Base-by-base conservation (phyloP, 768 basidiomycete genomes). In the Cyclocybe aegerita region DNA sequence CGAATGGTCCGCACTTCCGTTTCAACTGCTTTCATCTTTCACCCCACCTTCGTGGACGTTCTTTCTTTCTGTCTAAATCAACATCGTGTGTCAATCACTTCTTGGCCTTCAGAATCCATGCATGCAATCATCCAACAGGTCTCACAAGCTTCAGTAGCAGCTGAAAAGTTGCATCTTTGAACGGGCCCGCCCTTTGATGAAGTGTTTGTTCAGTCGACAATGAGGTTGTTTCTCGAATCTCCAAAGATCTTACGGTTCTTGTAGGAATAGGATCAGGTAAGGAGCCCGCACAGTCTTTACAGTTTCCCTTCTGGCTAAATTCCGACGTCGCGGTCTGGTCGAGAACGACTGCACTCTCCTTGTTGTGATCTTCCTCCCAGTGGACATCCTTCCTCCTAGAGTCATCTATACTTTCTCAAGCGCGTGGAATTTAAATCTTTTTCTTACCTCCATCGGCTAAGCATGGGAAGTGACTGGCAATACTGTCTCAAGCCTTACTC, bases 81-180 rank as follows among this genome's bases (percentile, higher is more conserved):
- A n/a, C n/a, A n/a, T n/a, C n/a, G n/a, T n/a, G n/a, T n/a, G n/a
- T n/a, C n/a, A n/a, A n/a, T n/a, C n/a, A n/a, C 40, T 10, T 7
- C 7, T 12, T 36, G 40, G 9, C 35, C 4, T 10, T 36, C 30
- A n/a, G 9, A 34, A 41, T 17, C 33, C 15, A 94, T 96, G 93
- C 81, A 89, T 48, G 93, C 93, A 7, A 82, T 95, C 7, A 75
- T 95, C 30, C 94, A 96, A 65, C 79, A 88, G 15, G 92, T 95
- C 36, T 65, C 85, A 12, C 84, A 82, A 30, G 93, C 93, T 12
- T 92, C 92, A n/a, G 91, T 95, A 35, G 71, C 82, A 46, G 91
- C 92, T 89, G 61, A 65, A 68, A 37, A 37, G 11, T 44, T 5
- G 15, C 41, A 7, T 39, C 39, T 32, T 9, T 17, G 23, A 16